Evolutionary conservation across 306 rosid species (phyloP), one percentile per base, ranked within the genome.

Genomic region (Purshia tridentata): DNA sequence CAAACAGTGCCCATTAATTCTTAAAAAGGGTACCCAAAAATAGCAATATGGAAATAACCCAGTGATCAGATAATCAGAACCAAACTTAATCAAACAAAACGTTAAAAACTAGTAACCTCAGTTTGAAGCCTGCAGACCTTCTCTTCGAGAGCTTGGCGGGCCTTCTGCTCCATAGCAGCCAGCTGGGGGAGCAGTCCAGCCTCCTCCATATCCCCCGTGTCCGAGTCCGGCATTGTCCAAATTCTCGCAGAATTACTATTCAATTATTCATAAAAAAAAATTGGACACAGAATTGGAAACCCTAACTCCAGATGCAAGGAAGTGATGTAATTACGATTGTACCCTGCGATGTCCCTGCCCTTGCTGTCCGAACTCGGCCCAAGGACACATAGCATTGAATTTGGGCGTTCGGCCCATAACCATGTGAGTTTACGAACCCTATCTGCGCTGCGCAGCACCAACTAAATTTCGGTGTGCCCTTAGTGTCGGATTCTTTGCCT

Each of bases 131-230:
- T 89, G 0, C 87, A 74, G 44, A 80, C 83, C 73, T 83, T 91
- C 56, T 87, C 92, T 23, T 77, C 2, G 8, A 91, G 83, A 2
- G 95, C 99, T 76, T 91, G 87, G 6, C 75, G 85, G 84, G 91
- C 96, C 74, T 84, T 92, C 45, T 83, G 84, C 73, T 78, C 87
- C 97, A 94, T 86, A 1, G 74, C 85, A 20, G 89, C 85, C 77
- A 29, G 35, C 35, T 83, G 91, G 39, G 88, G 93, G 47, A 94
- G 76, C 50, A 94, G 45, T 22, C 99, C 99, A 45, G 62, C 89
- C 72, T 91, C 96, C 77, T 88, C 89, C 58, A 77, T 74, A 48
- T 83, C 70, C 44, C 80, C 92, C 11, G 78, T 44, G 13, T 70
- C 93, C 14, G 73, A 66, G 13, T 78, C 90, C 59, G 49, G 45